Evolutionary conservation across 2,329 filamentous ascomycete species (phyloP), one percentile per base, ranked within the genome.

Genomic region (Cladosporium sp.): DNA sequence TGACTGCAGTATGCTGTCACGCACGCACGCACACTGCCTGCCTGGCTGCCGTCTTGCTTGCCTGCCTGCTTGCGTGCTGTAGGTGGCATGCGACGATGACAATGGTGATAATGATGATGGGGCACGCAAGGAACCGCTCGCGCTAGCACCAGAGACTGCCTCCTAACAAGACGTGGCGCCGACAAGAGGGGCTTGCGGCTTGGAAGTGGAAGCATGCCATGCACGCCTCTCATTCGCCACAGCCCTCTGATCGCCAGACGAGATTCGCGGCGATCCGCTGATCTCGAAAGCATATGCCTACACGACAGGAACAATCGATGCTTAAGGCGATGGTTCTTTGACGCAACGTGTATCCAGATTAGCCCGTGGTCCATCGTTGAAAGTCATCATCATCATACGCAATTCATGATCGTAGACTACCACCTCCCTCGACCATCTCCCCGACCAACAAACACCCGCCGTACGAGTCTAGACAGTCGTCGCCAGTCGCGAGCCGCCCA

Each of bases 81-180:
- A 53, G 52, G 52, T 55, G 28, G 52, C 52, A 55, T 55, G 52
- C 52, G 52, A 55, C 29, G 52, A 55, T 55, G 52, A 55, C 29
- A 55, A 55, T 55, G 29, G 29, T 55, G 52, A 55, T 55, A 33
- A 33, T 55, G 40, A 46, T 46, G 40, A 26, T 26, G 23, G 23
- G 52, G 52, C 18, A 55, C 52, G 52, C 52, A 55, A 55, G 52
- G 52, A 55, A 55, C 52, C 52, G 52, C 52, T 55, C 52, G 52
- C 52, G 52, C 52, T 55, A 35, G 12, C 33, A 55, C 18, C 14
- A 14, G 23, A 44, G 35, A 18, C 35, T 40, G 18, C n/a, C n/a
- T 23, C 3, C n/a, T n/a, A 21, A 33, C 52, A 55, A 55, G 52
- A 55, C 52, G 52, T 55, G 52, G 52, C 52, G 52, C 52, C 52